Percentiles rank a stretch among this genome's conserved stretches.
These are phyloP conservation scores for Monilinia aucupariae DNA, from an alignment of 2,329 filamentous ascomycete genomes.

Conservation along the genomic window DNA sequence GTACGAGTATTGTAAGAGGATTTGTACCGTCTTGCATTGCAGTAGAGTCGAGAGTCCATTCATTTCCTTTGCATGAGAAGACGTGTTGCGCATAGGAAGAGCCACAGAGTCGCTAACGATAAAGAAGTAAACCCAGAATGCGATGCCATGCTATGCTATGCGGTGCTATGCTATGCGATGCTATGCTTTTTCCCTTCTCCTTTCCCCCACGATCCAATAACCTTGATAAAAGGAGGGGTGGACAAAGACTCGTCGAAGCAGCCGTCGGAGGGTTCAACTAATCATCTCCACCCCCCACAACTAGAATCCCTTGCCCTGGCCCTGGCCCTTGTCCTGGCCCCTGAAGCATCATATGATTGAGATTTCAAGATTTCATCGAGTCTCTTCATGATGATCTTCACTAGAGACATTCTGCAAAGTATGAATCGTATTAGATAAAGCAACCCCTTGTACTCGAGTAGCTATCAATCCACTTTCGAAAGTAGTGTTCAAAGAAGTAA, in stretches of 20 bases:
- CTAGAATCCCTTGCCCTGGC: not conserved
- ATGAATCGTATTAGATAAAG: no score
- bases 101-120: not conserved
- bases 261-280: not conserved
- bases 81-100: not conserved
- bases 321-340: not conserved
- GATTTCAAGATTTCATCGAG: conserved; percentile 9
- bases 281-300: not conserved
- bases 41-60: not conserved
- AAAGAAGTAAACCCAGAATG: not conserved
- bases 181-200: no score
- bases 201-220: not conserved
- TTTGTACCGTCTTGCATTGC: not conserved
- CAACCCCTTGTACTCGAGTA: no score
- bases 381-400: not conserved
- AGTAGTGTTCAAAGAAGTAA: no score
- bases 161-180: no score
- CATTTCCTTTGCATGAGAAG: not conserved
- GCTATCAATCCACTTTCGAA: no score
- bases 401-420: no score
- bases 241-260: not conserved
- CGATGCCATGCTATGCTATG: no score
- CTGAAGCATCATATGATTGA: conserved; percentile 9
- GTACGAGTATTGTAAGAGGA: not conserved
- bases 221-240: not conserved